A percentile compares a stretch with the other conserved stretches of the same genome.
These are phyloP conservation scores for Bassia scoparia DNA, from an alignment of 148 eudicot species.

Conservation along the genomic window DNA sequence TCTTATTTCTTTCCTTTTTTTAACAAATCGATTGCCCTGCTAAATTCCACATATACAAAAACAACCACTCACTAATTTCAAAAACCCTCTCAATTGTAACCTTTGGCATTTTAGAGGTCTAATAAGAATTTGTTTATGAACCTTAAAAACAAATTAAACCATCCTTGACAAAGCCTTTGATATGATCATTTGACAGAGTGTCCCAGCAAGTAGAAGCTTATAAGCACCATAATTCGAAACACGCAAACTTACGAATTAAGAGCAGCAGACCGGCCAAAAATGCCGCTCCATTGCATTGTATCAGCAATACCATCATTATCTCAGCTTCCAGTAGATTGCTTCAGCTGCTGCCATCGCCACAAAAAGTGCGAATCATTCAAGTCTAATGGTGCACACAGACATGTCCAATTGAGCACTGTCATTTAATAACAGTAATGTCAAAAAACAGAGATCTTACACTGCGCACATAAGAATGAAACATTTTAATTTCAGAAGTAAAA, in stretches of 20 bases:
- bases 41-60: too few relatives aligned
- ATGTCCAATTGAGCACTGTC: constrained; percentile 56
- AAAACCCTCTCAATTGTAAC: too few relatives aligned
- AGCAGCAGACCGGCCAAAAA: constrained; percentile 83
- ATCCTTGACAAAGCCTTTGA: too few relatives aligned
- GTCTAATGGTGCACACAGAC: constrained; percentile 61
- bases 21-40: too few relatives aligned
- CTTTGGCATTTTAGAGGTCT: too few relatives aligned
- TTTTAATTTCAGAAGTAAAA: constrained; percentile 5
- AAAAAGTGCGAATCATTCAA: constrained; percentile 68
- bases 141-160: too few relatives aligned
- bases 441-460: background rate
- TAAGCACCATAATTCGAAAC: too few relatives aligned
- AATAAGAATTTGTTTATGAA: too few relatives aligned
- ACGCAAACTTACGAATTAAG: constrained; percentile 57
- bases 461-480: background rate
- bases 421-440: background rate
- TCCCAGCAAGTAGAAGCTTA: too few relatives aligned
- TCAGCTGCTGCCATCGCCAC: constrained; percentile 88
- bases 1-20: too few relatives aligned
- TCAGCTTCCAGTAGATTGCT: constrained; percentile 62
- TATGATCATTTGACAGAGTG: too few relatives aligned
- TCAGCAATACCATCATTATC: constrained; percentile 77
- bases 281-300: constrained; percentile 71
- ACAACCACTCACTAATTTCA: too few relatives aligned